Percentiles rank a stretch among this genome's conserved stretches.
Conservation (phyloP, 2,329 filamentous ascomycete genomes). For the Alternaria ventricosa region DNA sequence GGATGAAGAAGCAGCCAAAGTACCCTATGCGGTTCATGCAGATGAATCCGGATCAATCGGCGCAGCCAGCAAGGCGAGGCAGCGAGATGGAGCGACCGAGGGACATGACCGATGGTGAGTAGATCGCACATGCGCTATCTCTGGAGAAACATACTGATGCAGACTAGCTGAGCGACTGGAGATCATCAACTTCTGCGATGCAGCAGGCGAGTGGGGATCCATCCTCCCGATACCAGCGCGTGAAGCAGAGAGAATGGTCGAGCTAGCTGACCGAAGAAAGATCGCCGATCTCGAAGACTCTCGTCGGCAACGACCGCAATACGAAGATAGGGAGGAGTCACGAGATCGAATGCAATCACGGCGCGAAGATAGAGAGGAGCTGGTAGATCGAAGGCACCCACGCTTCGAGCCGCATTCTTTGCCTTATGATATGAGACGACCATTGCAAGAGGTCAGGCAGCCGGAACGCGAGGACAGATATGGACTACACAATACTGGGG, state of each 20-base stretch:
- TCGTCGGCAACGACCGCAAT: neutral
- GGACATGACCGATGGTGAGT: constrained; percentile 27
- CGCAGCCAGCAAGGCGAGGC: neutral
- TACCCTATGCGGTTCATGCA: constrained; percentile 31
- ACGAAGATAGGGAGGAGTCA: neutral
- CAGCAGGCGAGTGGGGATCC: constrained; percentile 37
- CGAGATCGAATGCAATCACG: neutral
- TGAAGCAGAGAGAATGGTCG: constrained; percentile 27
- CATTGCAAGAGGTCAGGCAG: neutral
- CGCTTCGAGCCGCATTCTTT: neutral
- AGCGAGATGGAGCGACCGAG: neutral
- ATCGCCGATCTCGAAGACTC: constrained; percentile 19
- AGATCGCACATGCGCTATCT: no score
- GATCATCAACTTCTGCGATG: constrained; percentile 34
- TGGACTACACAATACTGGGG: neutral
- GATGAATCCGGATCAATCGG: constrained; percentile 24
- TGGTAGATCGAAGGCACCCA: neutral
- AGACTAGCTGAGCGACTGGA: constrained; percentile 9
- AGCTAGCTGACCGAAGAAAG: constrained; percentile 21
- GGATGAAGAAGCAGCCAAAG: constrained; percentile 30
- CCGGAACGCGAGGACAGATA: neutral
- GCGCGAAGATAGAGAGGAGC: neutral
- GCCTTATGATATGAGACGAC: neutral
- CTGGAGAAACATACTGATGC: no score
- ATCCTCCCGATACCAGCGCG: constrained; percentile 26